These are phyloP conservation scores for Calycina marina DNA, from an alignment of 2,329 filamentous ascomycete species.

Conservation along the genomic window DNA sequence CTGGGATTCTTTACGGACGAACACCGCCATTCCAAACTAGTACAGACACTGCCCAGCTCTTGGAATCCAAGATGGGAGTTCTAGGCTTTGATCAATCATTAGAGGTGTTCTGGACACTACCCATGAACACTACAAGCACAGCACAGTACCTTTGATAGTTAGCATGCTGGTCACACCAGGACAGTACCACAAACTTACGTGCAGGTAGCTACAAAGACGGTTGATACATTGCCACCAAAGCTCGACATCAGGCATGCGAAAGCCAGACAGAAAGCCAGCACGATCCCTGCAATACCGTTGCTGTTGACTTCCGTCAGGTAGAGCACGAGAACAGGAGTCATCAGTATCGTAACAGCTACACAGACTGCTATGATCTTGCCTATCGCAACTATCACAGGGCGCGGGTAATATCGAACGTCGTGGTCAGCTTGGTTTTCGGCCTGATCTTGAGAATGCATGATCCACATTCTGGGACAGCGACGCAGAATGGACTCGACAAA, in stretches of 20 bases:
- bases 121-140: slow-evolving; percentile 5
- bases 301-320: slow-evolving; percentile 4
- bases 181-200: slow-evolving; percentile 2
- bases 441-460: too few species aligned
- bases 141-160: slow-evolving; percentile 4
- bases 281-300: background rate
- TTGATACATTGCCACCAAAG: slow-evolving; percentile 4
- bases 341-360: slow-evolving; percentile 4
- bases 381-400: slow-evolving; percentile 1
- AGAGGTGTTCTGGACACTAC: slow-evolving; percentile 5
- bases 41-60: too few species aligned
- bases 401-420: too few species aligned
- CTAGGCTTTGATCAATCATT: too few species aligned
- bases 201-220: slow-evolving; percentile 5
- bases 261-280: slow-evolving; percentile 4
- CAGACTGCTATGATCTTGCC: slow-evolving; percentile 4
- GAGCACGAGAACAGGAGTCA: slow-evolving; percentile 7
- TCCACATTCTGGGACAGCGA: slow-evolving; percentile 5
- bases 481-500: slow-evolving; percentile 3
- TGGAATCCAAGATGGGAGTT: too few species aligned
- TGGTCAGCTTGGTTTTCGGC: too few species aligned
- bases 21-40: too few species aligned
- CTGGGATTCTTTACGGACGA: too few species aligned
- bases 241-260: slow-evolving; percentile 7
- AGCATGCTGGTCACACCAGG: background rate